Evolutionary conservation across 2,329 filamentous ascomycete species (phyloP), one percentile per base, ranked within the genome.

Genomic region (Ceratocystiopsis sp.): DNA sequence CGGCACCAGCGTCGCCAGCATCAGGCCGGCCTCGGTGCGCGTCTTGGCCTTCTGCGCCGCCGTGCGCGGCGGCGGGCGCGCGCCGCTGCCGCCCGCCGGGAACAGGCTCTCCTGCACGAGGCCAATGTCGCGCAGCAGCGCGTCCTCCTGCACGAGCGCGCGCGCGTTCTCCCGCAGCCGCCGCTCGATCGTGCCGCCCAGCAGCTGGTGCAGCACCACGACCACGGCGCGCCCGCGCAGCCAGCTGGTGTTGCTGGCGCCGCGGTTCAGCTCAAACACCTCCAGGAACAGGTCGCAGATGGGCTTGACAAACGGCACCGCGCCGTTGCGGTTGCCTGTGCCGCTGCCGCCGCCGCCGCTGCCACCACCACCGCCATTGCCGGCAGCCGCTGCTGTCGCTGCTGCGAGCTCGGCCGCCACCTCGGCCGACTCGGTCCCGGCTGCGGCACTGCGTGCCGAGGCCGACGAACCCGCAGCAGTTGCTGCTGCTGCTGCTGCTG

Each of bases 241-340:
- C 93, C 91, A 98, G 59, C 93, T 96, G 61, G 93, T 95, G 21
- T 21, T 21, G 21, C 21, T 21, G 21, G 21, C 21, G 36, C 89
- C 87, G 47, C 81, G 79, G 59, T 95, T 93, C 35, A 98, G 71
- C 55, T 94, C 87, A 55, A 98, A 98, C 0, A 86, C 75, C 57
- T 98, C 91, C 15, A 98, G 73, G 61, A 98, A 98, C 47, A 98
- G 79, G 59, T 98, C 91, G 60, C 87, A 95, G 48, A 98, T 95
- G 4, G 91, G 93, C 58, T 95, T 98, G 54, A 98, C 91, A 55
- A 98, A 96, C 1, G 91, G 91, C 56, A 42, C 44, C 3, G 40
- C 40, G 17, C 18, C 41, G 37, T 42, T 39, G 93, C 86, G 2
- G 86, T 68, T 0, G 89, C 87, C 46, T 4, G 21, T 21, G 21